Base-by-base conservation (phyloP, 2,329 filamentous ascomycete genomes). In the Hirsutella minnesotensis region DNA sequence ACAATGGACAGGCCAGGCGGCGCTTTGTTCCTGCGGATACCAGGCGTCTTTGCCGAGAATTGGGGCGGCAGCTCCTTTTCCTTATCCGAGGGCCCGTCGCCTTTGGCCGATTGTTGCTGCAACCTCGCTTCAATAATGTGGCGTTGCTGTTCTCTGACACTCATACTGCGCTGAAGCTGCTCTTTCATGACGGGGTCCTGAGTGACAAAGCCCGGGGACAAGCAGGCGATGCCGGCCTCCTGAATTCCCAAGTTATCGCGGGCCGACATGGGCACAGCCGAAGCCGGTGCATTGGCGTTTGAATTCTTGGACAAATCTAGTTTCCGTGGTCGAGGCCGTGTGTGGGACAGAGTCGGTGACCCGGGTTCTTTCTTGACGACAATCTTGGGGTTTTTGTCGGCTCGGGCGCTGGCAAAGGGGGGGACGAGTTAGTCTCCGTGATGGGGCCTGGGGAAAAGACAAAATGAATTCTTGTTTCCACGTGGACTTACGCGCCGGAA, bases 101-200 rank as follows among this genome's bases (percentile, higher is more conserved):
- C 82, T 59, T 80, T 81, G 54, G 90, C 90, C 18, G 83, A 85
- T 40, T 89, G 86, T 64, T 90, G 89, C 56, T 95, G 88, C 53
- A 90, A 67, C 56, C 92, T 79, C 30, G 86, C 81, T 64, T 96
- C 92, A 53, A 98, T 98, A 52, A 98, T 90, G 51, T 87, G 85
- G 51, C 90, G 77, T 63, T 98, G 92, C 60, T 95, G 87, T 52
- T 98, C 90, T 49, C 89, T 76, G 24, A 98, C 89, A 38, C 85
- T 88, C 63, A 95, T 79, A 63, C 92, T 96, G 52, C 90, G 80
- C 64, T 96, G 88, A 42, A 98, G 69, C 63, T 96, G 89, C 63
- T 95, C 87, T 58, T 92, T 83, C 87, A 95, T 94, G 18, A 84
- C 77, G n/a, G 92, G 90, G 62, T 98, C 88, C 54, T 96, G 86